Conservation (phyloP, 1,284 basidiomycete genomes). For the Polyporus tsugae region DNA sequence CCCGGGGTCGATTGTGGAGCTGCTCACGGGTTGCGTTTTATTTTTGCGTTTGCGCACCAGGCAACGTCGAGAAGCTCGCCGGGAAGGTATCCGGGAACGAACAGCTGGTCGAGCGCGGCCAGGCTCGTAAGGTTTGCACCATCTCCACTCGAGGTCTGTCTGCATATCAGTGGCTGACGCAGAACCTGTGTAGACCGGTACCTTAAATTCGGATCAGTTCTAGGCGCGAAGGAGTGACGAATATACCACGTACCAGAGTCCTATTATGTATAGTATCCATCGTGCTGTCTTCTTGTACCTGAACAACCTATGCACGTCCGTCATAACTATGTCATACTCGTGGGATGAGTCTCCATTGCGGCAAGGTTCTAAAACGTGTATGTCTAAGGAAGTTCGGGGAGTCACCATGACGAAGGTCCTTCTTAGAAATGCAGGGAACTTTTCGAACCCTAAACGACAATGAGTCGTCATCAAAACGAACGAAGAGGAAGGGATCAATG, state of each 20-base stretch:
- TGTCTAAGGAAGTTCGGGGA: not conserved
- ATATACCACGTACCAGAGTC: not conserved
- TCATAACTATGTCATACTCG: slow-evolving; percentile 1
- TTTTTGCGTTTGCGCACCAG: slow-evolving; percentile 18
- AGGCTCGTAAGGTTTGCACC: slow-evolving; percentile 25
- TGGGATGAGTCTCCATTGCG: not conserved
- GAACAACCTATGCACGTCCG: not conserved
- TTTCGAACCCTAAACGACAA: not conserved
- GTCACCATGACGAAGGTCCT: not conserved
- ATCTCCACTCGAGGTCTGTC: not conserved
- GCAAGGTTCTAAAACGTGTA: not conserved
- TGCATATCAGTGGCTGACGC: not conserved
- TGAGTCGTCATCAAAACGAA: not conserved
- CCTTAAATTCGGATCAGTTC: not conserved
- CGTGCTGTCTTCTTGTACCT: not conserved
- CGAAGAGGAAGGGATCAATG: not conserved
- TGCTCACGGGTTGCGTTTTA: not conserved
- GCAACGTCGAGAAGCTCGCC: slow-evolving; percentile 38
- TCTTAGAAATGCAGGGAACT: not conserved
- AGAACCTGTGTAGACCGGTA: not conserved
- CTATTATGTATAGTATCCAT: not conserved
- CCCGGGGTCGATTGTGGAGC: not conserved
- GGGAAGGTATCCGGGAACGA: slow-evolving; percentile 27
- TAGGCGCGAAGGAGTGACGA: not conserved
- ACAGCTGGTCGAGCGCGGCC: slow-evolving; percentile 25